Conservation (phyloP, 352 stramenopile genomes). For the Pythium rhizo-oryzae region DNA sequence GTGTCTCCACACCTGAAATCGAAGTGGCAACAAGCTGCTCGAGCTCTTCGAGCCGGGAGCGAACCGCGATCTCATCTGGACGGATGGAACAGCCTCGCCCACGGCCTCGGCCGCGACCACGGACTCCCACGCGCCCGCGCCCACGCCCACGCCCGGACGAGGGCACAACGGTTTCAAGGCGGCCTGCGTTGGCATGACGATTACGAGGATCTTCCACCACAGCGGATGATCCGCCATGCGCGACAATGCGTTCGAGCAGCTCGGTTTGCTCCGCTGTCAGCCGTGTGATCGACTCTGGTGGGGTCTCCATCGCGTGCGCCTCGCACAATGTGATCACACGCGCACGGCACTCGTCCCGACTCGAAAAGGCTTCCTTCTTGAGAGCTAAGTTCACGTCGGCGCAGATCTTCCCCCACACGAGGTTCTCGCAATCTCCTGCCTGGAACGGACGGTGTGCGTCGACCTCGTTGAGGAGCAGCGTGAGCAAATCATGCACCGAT, state of each 20-base stretch:
- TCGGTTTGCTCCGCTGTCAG: not conserved
- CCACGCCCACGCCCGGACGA: too few species aligned
- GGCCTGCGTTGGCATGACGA: too few species aligned
- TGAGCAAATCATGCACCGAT: not conserved
- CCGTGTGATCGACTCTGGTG: not conserved
- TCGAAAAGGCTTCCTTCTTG: not conserved
- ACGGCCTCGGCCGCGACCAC: not conserved
- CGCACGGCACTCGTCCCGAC: not conserved
- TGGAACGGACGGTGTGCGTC: not conserved
- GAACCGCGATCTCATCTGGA: not conserved
- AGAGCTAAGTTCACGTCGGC: not conserved
- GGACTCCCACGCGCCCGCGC: too few species aligned
- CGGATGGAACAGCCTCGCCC: not conserved
- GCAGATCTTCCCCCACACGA: constrained; percentile 9
- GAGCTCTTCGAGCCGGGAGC: not conserved
- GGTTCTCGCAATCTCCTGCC: not conserved
- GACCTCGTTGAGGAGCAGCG: not conserved
- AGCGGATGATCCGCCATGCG: not conserved
- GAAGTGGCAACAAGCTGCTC: not conserved
- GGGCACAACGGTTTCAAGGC: too few species aligned
- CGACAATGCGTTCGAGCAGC: not conserved
- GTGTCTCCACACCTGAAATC: not conserved
- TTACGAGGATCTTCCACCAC: too few species aligned
- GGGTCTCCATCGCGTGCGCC: not conserved
- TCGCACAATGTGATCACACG: not conserved